Evolutionary conservation across 2,329 filamentous ascomycete genomes (phyloP).

Genomic region (Rugonectria rugulosa): DNA sequence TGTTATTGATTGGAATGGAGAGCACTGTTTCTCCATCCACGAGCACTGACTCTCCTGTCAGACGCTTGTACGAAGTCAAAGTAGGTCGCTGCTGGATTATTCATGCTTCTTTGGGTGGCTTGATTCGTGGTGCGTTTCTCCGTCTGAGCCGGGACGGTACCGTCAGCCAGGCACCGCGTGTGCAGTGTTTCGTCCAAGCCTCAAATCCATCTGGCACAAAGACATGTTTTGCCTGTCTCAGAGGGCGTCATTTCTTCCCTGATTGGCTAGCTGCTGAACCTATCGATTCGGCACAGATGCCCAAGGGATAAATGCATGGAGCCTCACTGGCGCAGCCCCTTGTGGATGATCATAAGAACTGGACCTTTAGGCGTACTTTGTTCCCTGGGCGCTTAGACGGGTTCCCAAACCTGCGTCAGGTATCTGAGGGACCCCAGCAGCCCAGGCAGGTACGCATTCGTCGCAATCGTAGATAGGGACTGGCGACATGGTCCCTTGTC

Average conservation of each 20-base stretch:
- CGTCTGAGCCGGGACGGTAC: conserved; percentile 3
- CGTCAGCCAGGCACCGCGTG: conserved; percentile 16
- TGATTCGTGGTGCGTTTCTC: conserved; percentile 12
- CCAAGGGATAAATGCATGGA: conserved; percentile 21
- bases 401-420: conserved; percentile 23
- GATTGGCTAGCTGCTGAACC: conserved; percentile 17
- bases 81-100: conserved; percentile 2
- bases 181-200: conserved; percentile 10
- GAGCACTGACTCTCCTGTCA: background rate
- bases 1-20: conserved; percentile 16
- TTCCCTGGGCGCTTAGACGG: conserved; percentile 19
- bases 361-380: background rate
- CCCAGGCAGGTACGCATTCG: too few species aligned
- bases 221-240: conserved; percentile 15
- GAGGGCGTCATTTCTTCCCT: conserved; percentile 6
- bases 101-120: conserved; percentile 1
- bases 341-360: background rate
- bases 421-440: too few species aligned
- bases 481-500: background rate
- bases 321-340: conserved; percentile 11
- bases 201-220: conserved; percentile 5
- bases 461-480: too few species aligned
- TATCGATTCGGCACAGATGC: conserved; percentile 14
- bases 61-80: background rate
- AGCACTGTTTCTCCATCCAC: background rate